Evolutionary conservation across 2,329 filamentous ascomycete species (phyloP).

Genomic region (Aspergillus udagawae): DNA sequence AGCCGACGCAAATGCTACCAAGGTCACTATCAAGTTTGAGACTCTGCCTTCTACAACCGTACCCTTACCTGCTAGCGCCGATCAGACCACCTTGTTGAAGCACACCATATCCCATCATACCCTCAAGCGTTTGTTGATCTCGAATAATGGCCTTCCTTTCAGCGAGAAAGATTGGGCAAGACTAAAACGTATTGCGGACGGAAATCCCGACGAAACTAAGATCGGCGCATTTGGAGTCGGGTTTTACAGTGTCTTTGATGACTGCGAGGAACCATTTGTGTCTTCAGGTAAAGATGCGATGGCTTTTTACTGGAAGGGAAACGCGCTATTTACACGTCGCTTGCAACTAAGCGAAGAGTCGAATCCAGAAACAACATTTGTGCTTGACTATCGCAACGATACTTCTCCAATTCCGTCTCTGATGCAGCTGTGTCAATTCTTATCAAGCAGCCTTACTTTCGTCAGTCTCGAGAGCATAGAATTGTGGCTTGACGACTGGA

Average conservation of each 20-base stretch:
- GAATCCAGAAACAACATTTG: slow-evolving; percentile 77
- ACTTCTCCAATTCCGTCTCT: slow-evolving; percentile 84
- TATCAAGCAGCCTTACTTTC: slow-evolving; percentile 93
- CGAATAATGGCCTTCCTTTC: slow-evolving; percentile 88
- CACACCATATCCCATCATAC: slow-evolving; percentile 84
- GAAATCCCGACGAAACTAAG: slow-evolving; percentile 97
- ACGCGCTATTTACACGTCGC: slow-evolving; percentile 88
- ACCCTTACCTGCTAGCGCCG: slow-evolving; percentile 62
- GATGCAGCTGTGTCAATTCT: slow-evolving; percentile 81
- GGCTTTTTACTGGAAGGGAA: slow-evolving; percentile 99
- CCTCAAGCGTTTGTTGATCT: slow-evolving; percentile 78
- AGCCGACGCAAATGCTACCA: slow-evolving; percentile 90
- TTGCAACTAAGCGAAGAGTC: slow-evolving; percentile 65
- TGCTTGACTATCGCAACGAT: slow-evolving; percentile 86
- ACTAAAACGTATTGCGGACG: slow-evolving; percentile 95
- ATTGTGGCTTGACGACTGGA: slow-evolving; percentile 84
- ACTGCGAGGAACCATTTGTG: slow-evolving; percentile 96
- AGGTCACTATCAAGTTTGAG: slow-evolving; percentile 87
- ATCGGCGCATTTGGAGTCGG: slow-evolving; percentile 98
- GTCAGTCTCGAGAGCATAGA: slow-evolving; percentile 85
- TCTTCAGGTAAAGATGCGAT: slow-evolving; percentile 89
- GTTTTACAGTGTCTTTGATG: slow-evolving; percentile 97
- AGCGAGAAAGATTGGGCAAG: slow-evolving; percentile 87
- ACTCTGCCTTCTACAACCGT: slow-evolving; percentile 77
- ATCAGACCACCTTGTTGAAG: slow-evolving; percentile 69